A percentile compares a stretch with the other conserved stretches of the same genome.
Conservation (phyloP, 2,329 filamentous ascomycete genomes). For the Daldinia sp. region DNA sequence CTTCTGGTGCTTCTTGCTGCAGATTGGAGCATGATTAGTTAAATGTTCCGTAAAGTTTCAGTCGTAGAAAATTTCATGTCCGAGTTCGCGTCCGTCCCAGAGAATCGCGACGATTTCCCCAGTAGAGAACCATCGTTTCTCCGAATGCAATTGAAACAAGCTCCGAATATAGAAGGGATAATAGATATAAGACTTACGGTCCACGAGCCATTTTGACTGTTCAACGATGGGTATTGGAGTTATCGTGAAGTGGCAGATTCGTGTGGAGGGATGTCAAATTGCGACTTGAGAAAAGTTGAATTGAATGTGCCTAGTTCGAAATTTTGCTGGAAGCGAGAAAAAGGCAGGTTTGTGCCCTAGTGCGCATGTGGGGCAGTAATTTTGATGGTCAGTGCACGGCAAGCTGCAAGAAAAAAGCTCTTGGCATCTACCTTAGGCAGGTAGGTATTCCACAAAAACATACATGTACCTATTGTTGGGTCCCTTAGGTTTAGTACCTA, state of each 20-base stretch:
- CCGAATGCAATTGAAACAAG: neutral
- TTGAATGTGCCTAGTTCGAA: conserved; percentile 28
- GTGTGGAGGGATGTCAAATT: conserved; percentile 33
- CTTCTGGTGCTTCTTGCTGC: conserved; percentile 99
- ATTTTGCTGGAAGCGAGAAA: conserved; percentile 48
- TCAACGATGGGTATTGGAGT: conserved; percentile 52
- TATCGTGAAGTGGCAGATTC: conserved; percentile 49
- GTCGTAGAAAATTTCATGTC: conserved; percentile 3
- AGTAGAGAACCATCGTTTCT: neutral
- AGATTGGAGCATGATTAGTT: conserved; percentile 50
- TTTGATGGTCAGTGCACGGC: conserved; percentile 21
- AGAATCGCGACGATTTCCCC: neutral
- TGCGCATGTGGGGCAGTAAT: conserved; percentile 9
- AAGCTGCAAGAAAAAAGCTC: neutral
- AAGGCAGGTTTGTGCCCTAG: conserved; percentile 50
- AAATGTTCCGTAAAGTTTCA: conserved; percentile 7
- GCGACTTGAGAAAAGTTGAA: conserved; percentile 39
- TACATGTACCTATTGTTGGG: too few relatives aligned
- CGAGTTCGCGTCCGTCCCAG: conserved; percentile 8
- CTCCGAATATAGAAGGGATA: neutral
- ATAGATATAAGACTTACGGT: conserved; percentile 61
- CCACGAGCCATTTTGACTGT: conserved; percentile 61
- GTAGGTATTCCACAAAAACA: neutral
- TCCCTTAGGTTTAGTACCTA: neutral
- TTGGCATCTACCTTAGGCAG: neutral